phyloP scores from a whole-genome alignment of 208 protist genomes.

The Jaenimonas drosophilae region DNA sequence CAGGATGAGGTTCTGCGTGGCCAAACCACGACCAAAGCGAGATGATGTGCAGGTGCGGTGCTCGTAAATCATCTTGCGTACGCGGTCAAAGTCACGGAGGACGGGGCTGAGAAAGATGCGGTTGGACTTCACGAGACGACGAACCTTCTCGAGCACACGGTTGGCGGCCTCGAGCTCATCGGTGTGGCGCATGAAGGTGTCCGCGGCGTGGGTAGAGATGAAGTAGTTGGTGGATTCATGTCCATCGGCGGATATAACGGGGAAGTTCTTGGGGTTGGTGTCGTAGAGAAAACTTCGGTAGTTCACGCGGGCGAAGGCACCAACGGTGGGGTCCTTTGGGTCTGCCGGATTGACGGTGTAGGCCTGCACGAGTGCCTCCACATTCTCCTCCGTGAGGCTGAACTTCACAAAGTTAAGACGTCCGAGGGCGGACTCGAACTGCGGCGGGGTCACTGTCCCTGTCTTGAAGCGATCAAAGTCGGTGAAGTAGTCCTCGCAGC shows the following conservation, averaged over 20 bases:
- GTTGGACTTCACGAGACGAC: constrained; percentile 37
- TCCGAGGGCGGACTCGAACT: constrained; percentile 79
- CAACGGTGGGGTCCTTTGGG: constrained; percentile 6
- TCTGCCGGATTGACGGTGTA: constrained; percentile 26
- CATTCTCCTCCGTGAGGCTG: constrained; percentile 46
- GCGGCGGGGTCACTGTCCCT: constrained; percentile 55
- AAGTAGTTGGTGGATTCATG: constrained; percentile 41
- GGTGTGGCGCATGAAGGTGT: constrained; percentile 25
- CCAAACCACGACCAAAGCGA: constrained; percentile 72
- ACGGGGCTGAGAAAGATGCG: constrained; percentile 77
- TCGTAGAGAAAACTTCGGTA: constrained; percentile 70
- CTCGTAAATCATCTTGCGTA: constrained; percentile 71
- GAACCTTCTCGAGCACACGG: constrained; percentile 43
- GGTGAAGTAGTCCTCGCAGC: constrained; percentile 67
- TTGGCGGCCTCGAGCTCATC: constrained; percentile 18
- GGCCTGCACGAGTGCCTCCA: constrained; percentile 42
- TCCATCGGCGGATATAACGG: constrained; percentile 4
- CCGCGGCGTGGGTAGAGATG: constrained; percentile 25
- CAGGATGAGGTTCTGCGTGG: constrained; percentile 79
- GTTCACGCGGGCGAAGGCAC: constrained; percentile 32
- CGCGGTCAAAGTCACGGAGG: constrained; percentile 85
- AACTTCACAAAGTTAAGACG: constrained; percentile 70
- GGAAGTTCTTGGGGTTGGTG: constrained; percentile 29
- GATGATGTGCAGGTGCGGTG: constrained; percentile 74
- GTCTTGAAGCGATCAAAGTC: constrained; percentile 82